A percentile compares a stretch with the other conserved stretches of the same genome.
Evolutionary conservation across 345 rosid species (phyloP).

Genomic region (Pelargonium nanum): DNA sequence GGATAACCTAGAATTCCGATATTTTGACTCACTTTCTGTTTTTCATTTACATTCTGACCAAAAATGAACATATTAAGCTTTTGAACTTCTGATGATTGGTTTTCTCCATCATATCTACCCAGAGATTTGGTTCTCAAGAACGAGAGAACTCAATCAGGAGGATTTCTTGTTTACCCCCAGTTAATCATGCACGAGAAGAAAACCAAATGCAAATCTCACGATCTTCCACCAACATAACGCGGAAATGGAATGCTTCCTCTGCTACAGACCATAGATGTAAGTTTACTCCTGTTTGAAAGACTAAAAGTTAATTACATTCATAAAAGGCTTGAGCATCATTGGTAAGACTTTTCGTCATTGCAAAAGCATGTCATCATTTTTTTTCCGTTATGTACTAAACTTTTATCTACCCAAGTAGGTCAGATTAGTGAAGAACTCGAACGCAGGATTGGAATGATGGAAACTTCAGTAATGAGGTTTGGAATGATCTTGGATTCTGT

Average conservation of each 20-base stretch:
- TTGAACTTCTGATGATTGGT: background rate
- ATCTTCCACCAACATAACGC: constrained; percentile 36
- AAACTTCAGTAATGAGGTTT: constrained; percentile 64
- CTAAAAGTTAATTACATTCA: background rate
- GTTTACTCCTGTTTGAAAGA: constrained; percentile 7
- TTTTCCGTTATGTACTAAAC: background rate
- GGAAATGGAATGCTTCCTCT: constrained; percentile 52
- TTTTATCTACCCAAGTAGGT: constrained; percentile 33
- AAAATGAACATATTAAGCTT: background rate
- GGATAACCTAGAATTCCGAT: background rate
- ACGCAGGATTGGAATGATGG: constrained; percentile 56
- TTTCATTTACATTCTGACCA: background rate
- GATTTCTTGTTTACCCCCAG: constrained; percentile 37
- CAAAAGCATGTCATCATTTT: background rate
- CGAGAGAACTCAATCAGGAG: constrained; percentile 46
- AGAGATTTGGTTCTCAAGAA: constrained; percentile 75
- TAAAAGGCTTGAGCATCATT: background rate
- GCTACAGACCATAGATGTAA: constrained; percentile 43
- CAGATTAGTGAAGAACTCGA: constrained; percentile 63
- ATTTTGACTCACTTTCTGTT: background rate
- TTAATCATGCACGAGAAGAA: constrained; percentile 47
- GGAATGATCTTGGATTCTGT: constrained; percentile 73
- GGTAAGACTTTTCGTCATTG: background rate
- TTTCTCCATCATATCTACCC: constrained; percentile 8
- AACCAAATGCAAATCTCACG: constrained; percentile 43